phyloP scores from a whole-genome alignment of 2,329 filamentous ascomycete species.

The Ophiosphaerella korrae region DNA sequence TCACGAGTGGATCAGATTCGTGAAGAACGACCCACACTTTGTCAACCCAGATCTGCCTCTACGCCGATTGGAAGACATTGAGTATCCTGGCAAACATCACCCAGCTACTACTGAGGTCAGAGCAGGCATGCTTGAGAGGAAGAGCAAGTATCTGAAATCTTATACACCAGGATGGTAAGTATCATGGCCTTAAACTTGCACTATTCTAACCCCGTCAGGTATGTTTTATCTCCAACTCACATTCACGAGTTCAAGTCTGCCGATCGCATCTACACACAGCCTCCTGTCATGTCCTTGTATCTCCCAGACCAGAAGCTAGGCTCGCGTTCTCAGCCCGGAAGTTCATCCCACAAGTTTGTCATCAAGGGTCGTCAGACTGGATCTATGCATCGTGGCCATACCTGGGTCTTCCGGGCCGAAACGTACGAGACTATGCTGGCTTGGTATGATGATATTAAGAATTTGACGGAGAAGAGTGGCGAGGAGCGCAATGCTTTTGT shows the following conservation, averaged over 20 bases:
- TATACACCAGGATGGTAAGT: conserved; percentile 92
- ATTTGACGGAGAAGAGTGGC: conserved; percentile 83
- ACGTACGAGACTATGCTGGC: conserved; percentile 93
- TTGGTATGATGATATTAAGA: conserved; percentile 93
- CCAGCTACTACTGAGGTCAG: conserved; percentile 82
- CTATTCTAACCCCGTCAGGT: conserved; percentile 61
- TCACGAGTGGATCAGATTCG: conserved; percentile 84
- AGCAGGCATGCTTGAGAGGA: conserved; percentile 89
- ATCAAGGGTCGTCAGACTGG: conserved; percentile 95
- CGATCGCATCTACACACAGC: conserved; percentile 79
- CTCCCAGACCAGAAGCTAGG: conserved; percentile 94
- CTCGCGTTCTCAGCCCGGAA: conserved; percentile 80
- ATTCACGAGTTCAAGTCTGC: conserved; percentile 99
- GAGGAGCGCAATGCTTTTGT: conserved; percentile 90
- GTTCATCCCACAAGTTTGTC: conserved; percentile 95
- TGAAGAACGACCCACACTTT: conserved; percentile 80
- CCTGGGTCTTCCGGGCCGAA: conserved; percentile 71
- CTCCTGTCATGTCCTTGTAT: conserved; percentile 94
- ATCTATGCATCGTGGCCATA: conserved; percentile 80
- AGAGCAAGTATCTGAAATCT: conserved; percentile 98
- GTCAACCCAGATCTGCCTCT: conserved; percentile 83
- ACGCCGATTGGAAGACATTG: conserved; percentile 78
- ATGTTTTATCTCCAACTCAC: conserved; percentile 93
- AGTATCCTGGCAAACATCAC: conserved; percentile 89
- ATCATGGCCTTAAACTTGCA: background rate